Percentiles rank a stretch among this genome's conserved stretches.
phyloP scores from a whole-genome alignment of 441 rosid species.

The Croton setiger region DNA sequence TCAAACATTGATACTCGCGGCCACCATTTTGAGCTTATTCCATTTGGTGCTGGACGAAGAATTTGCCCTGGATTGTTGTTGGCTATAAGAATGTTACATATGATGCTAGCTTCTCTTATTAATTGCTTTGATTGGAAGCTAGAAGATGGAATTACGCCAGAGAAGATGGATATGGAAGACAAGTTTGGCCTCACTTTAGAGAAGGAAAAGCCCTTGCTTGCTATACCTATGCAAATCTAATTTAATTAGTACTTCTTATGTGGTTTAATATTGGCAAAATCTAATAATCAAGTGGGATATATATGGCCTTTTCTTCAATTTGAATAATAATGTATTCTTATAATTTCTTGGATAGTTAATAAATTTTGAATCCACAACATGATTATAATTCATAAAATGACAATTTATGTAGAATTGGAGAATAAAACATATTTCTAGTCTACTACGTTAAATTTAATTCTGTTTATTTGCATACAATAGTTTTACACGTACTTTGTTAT shows the following conservation, averaged over 20 bases:
- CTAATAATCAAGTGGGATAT: too few relatives aligned
- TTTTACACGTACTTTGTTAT: too few relatives aligned
- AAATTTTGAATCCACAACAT: too few relatives aligned
- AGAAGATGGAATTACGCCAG: slow-evolving; percentile 12
- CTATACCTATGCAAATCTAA: slow-evolving; percentile 12
- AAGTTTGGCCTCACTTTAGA: slow-evolving; percentile 20
- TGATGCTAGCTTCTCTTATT: slow-evolving; percentile 28
- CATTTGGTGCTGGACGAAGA: slow-evolving; percentile 38
- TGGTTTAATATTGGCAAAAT: too few relatives aligned
- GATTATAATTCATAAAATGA: too few relatives aligned
- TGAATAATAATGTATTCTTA: too few relatives aligned
- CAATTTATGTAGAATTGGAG: too few relatives aligned
- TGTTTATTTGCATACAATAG: too few relatives aligned
- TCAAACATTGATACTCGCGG: slow-evolving; percentile 29
- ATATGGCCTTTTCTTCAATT: background rate
- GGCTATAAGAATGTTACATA: slow-evolving; percentile 27
- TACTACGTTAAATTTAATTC: too few relatives aligned
- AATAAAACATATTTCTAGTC: too few relatives aligned
- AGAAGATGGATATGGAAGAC: slow-evolving; percentile 29
- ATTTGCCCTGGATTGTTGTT: slow-evolving; percentile 36
- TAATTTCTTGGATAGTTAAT: too few relatives aligned
- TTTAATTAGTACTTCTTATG: too few relatives aligned
- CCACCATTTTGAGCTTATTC: slow-evolving; percentile 28
- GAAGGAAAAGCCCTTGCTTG: slow-evolving; percentile 25
- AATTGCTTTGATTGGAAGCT: slow-evolving; percentile 34